Evolutionary conservation across 345 rosid species (phyloP).

Genomic region (Populus euphratica): DNA sequence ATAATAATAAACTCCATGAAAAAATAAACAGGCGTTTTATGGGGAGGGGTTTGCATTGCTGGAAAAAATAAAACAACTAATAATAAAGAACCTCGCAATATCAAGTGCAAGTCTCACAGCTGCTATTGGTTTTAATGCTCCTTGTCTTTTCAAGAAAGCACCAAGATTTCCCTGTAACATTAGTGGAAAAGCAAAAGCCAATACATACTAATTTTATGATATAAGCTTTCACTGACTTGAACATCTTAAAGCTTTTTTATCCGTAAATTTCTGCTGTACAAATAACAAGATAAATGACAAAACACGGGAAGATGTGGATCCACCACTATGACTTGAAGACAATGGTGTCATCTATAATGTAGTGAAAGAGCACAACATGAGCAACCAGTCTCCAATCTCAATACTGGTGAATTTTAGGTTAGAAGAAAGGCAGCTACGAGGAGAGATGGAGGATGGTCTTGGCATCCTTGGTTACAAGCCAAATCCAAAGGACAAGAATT

Average conservation of each 20-base stretch:
- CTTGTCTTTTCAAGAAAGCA: slow-evolving; percentile 52
- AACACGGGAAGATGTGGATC: neutral
- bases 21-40: neutral
- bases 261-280: too few relatives aligned
- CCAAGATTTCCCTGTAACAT: slow-evolving; percentile 72
- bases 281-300: neutral
- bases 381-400: neutral
- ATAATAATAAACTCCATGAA: neutral
- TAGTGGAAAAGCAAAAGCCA: neutral
- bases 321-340: neutral
- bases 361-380: neutral
- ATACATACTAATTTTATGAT: neutral
- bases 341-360: neutral
- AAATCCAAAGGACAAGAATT: neutral
- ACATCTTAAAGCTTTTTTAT: neutral
- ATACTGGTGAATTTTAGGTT: neutral
- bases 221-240: neutral
- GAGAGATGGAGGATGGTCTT: neutral
- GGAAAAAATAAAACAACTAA: neutral
- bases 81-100: slow-evolving; percentile 71
- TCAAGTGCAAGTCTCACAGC: slow-evolving; percentile 86
- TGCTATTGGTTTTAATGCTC: slow-evolving; percentile 48
- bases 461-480: neutral
- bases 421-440: neutral
- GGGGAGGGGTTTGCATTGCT: neutral